Base-by-base conservation (phyloP, 1,139 yeast species). In the Zhuliangozyma blackwelliae region DNA sequence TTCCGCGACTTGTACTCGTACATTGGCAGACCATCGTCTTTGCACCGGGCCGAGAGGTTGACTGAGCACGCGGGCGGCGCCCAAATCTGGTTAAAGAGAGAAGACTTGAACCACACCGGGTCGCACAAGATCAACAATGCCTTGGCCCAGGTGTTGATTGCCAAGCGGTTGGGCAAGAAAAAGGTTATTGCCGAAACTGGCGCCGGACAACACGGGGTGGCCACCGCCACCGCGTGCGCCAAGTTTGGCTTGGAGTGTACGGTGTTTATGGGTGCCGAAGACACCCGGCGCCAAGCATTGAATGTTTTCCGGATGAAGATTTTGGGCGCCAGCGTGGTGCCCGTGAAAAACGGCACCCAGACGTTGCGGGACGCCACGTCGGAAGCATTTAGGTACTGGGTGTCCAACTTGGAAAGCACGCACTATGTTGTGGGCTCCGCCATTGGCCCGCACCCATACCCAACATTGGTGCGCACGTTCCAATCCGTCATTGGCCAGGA, bases 181-280 rank as follows among this genome's bases (percentile, higher is more conserved):
- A 81, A 85, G 51, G 79, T 92, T 44, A 92, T 92, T 59, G 99
- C 99, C 32, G 99, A 92, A 68, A 92, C 99, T 32, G 99, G 99
- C 63, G 99, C 99, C 38, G 99, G 99, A 46, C 99, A 92, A 70
- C 99, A 92, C 59, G 99, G 99, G 68, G 99, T 92, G 31, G 99
- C 99, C 32, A 92, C 98, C 40, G 99, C 99, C 25, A 92, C 98
- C 39, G 97, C 96, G 0, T 90, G 96, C 67, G 99, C 99, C 48
- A 94, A 92, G 62, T 92, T 92, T 52, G 98, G 98, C 37, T 62
- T 92, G 63, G 79, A 85, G 57, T 92, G 98, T 70, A 87, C 88
- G n/a, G 95, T 92, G 28, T 92, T 79, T 57, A 92, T 92, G 99
- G 99, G 99, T 45, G 97, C 97, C 34, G 98, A 92, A 65, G 99